These are phyloP conservation scores for Ceratocystiopsis minuta DNA, from an alignment of 2,329 filamentous ascomycete genomes.

Conservation along the genomic window DNA sequence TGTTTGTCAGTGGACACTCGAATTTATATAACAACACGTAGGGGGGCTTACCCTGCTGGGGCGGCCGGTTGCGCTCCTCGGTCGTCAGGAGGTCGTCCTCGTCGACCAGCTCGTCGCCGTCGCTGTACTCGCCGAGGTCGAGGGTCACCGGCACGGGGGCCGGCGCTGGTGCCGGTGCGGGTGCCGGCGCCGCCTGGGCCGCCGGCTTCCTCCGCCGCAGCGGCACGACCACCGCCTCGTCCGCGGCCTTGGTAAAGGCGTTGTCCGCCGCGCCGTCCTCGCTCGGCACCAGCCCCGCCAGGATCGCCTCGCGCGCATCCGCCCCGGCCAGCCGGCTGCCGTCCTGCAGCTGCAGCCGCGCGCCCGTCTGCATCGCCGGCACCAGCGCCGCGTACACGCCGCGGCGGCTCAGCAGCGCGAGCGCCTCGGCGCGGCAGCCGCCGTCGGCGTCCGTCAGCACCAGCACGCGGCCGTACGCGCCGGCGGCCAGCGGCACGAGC, in stretches of 20 bases:
- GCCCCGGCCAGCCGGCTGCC: slow-evolving; percentile 30
- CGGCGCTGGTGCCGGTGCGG: not conserved
- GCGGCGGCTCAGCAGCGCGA: slow-evolving; percentile 39
- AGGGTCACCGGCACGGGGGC: slow-evolving; percentile 3
- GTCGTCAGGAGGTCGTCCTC: slow-evolving; percentile 76
- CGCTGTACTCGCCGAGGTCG: slow-evolving; percentile 35
- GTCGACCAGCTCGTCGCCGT: slow-evolving; percentile 75
- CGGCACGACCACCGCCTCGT: slow-evolving; percentile 36
- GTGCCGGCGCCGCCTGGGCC: slow-evolving; percentile 1
- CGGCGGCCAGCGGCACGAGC: slow-evolving; percentile 55
- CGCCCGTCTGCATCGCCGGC: slow-evolving; percentile 52
- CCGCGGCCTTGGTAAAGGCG: slow-evolving; percentile 59
- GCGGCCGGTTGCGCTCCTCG: slow-evolving; percentile 60
- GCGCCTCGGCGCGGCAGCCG: slow-evolving; percentile 37
- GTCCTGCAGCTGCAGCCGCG: slow-evolving; percentile 50
- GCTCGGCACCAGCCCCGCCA: slow-evolving; percentile 57
- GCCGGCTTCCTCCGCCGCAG: slow-evolving; percentile 38
- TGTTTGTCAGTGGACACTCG: too few relatives aligned
- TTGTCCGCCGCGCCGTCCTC: slow-evolving; percentile 33
- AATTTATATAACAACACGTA: not conserved
- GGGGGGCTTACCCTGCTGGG: slow-evolving; percentile 58
- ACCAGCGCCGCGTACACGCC: slow-evolving; percentile 52
- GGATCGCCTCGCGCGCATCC: slow-evolving; percentile 60
- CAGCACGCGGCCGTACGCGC: slow-evolving; percentile 70
- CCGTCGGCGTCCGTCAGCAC: slow-evolving; percentile 66